Conservation (phyloP, 306 rosid genomes). For the Castanospermum australe region DNA sequence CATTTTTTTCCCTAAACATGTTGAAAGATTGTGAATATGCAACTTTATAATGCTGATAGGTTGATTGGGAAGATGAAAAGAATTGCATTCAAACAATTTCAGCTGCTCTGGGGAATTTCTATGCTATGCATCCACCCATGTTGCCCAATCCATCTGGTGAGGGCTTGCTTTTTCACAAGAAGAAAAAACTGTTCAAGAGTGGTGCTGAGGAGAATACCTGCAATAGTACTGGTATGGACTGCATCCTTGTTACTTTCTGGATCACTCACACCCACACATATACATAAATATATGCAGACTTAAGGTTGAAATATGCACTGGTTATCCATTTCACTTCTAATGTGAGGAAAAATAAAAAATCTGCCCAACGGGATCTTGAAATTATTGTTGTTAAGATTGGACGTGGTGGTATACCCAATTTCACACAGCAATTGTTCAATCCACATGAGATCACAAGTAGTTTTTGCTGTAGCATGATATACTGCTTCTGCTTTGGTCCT, state of each 20-base stretch:
- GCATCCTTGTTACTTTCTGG: conserved; percentile 20
- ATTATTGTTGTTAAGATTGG: not conserved
- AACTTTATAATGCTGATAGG: conserved; percentile 38
- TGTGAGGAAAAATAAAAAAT: not conserved
- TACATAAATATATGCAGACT: not conserved
- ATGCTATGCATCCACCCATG: conserved; percentile 91
- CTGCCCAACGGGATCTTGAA: not conserved
- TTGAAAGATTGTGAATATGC: conserved; percentile 18
- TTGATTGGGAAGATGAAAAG: conserved; percentile 88
- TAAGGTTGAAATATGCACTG: not conserved
- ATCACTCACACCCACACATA: not conserved
- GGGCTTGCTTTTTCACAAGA: conserved; percentile 65
- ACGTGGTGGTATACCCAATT: not conserved
- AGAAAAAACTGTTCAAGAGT: conserved; percentile 43
- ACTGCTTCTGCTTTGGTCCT: not conserved
- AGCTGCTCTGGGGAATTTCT: conserved; percentile 87
- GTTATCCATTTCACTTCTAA: not conserved
- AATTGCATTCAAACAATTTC: conserved; percentile 71
- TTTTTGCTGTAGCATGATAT: not conserved
- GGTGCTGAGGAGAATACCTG: conserved; percentile 33
- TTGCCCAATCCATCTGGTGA: conserved; percentile 87
- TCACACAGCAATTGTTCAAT: not conserved
- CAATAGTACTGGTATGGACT: conserved; percentile 46
- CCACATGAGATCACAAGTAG: not conserved
- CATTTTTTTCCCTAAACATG: not conserved